A percentile compares a stretch with the other conserved stretches of the same genome.
phyloP scores from a whole-genome alignment of 805 yeast species.

The Kregervanrija pseudodelftensis region DNA sequence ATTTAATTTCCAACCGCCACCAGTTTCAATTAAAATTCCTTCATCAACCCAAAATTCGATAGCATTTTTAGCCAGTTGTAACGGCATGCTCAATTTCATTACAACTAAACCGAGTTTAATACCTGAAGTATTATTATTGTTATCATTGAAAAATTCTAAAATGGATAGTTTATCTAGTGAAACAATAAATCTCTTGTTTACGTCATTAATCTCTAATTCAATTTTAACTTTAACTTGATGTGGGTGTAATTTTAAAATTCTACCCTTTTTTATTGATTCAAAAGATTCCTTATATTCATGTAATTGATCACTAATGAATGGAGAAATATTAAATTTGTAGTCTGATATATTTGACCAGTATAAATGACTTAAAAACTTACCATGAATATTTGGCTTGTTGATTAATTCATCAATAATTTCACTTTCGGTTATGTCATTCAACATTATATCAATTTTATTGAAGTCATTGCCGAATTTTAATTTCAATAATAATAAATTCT shows the following conservation, averaged over 20 bases:
- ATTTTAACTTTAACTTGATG: constrained; percentile 57
- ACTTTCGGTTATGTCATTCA: constrained; percentile 61
- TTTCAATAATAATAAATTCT: constrained; percentile 48
- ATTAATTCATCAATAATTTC: constrained; percentile 31
- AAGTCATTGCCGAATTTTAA: constrained; percentile 59
- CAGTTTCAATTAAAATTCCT: constrained; percentile 39
- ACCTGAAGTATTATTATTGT: constrained; percentile 13
- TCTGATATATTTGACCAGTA: constrained; percentile 69
- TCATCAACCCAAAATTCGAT: constrained; percentile 58
- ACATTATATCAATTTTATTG: constrained; percentile 75
- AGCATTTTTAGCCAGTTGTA: constrained; percentile 31
- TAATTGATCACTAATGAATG: constrained; percentile 32
- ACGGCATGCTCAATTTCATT: constrained; percentile 35
- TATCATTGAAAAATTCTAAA: constrained; percentile 24
- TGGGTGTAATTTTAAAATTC: constrained; percentile 51
- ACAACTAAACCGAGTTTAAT: constrained; percentile 27
- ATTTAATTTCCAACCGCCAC: constrained; percentile 12
- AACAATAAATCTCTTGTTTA: constrained; percentile 36
- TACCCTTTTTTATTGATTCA: constrained; percentile 41
- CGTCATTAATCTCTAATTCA: constrained; percentile 47
- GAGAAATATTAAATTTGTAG: constrained; percentile 44
- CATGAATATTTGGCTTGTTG: constrained; percentile 31
- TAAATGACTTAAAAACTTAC: constrained; percentile 63
- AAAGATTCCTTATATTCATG: constrained; percentile 37
- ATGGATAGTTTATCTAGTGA: constrained; percentile 67